phyloP scores from a whole-genome alignment of 192 early-diverging fungal genomes.

The Linnemannia zychae region DNA sequence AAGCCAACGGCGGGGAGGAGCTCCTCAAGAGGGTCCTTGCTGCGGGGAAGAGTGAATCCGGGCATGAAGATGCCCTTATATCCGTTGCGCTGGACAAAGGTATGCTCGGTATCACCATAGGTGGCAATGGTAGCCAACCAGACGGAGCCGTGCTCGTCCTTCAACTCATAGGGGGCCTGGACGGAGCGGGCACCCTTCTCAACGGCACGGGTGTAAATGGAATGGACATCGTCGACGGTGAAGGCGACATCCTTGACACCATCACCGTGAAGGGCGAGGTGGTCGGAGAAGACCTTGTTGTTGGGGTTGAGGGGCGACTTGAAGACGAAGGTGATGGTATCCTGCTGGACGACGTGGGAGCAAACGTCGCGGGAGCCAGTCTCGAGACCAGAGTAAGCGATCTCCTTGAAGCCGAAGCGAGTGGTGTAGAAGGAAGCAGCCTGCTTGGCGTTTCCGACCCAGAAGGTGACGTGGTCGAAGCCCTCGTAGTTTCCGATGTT shows the following conservation, averaged over 20 bases:
- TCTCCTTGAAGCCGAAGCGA: slow-evolving; percentile 92
- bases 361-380: slow-evolving; percentile 90
- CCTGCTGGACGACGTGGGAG: slow-evolving; percentile 89
- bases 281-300: slow-evolving; percentile 75
- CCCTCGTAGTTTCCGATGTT: slow-evolving; percentile 73
- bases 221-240: slow-evolving; percentile 85
- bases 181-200: slow-evolving; percentile 88
- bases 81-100: slow-evolving; percentile 85
- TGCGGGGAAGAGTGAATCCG: slow-evolving; percentile 67
- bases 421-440: slow-evolving; percentile 95
- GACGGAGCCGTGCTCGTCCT: slow-evolving; percentile 90
- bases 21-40: slow-evolving; percentile 69
- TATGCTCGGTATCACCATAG: slow-evolving; percentile 97
- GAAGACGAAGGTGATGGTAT: slow-evolving; percentile 89
- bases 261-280: slow-evolving; percentile 89
- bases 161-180: slow-evolving; percentile 82
- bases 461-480: slow-evolving; percentile 66
- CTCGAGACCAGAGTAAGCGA: slow-evolving; percentile 97
- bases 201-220: slow-evolving; percentile 86
- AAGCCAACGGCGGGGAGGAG: slow-evolving; percentile 78
- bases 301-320: slow-evolving; percentile 91
- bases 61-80: slow-evolving; percentile 94
- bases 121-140: slow-evolving; percentile 93
- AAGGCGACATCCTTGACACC: slow-evolving; percentile 97
- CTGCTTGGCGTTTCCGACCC: slow-evolving; percentile 65